Evolutionary conservation across 2,329 filamentous ascomycete genomes (phyloP).

Genomic region (Kalaharituber pfeilii): DNA sequence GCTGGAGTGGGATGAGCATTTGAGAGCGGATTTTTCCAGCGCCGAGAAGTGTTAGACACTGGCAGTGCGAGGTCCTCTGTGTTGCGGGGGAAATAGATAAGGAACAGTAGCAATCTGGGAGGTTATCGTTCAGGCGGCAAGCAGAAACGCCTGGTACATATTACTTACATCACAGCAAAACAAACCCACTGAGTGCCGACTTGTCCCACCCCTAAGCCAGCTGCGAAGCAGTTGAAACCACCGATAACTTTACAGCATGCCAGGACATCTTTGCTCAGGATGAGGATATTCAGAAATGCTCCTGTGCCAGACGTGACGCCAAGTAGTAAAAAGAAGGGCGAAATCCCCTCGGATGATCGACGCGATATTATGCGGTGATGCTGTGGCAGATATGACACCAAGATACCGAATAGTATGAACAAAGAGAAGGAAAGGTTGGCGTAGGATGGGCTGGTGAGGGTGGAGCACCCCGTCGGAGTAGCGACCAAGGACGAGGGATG

Average conservation of each 20-base stretch:
- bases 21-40: constrained; percentile 22
- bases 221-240: constrained; percentile 66
- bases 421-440: constrained; percentile 13
- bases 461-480: constrained; percentile 3
- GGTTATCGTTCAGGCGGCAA: not conserved
- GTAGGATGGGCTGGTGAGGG: constrained; percentile 14
- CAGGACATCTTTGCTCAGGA: constrained; percentile 73
- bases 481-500: not conserved
- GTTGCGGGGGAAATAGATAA: constrained; percentile 73
- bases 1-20: constrained; percentile 48
- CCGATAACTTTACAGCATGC: constrained; percentile 63
- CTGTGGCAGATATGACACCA: constrained; percentile 79
- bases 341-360: constrained; percentile 80
- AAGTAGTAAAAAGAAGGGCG: constrained; percentile 87
- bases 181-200: constrained; percentile 83
- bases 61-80: constrained; percentile 34
- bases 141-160: not conserved
- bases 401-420: constrained; percentile 17
- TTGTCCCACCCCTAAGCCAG: constrained; percentile 74
- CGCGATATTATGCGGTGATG: constrained; percentile 78
- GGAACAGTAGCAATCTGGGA: constrained; percentile 68
- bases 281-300: constrained; percentile 81
- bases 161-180: constrained; percentile 70
- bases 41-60: constrained; percentile 20
- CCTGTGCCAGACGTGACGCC: constrained; percentile 78